Base-by-base conservation (phyloP, 305 asterid species). In the Fraxinus floribunda region DNA sequence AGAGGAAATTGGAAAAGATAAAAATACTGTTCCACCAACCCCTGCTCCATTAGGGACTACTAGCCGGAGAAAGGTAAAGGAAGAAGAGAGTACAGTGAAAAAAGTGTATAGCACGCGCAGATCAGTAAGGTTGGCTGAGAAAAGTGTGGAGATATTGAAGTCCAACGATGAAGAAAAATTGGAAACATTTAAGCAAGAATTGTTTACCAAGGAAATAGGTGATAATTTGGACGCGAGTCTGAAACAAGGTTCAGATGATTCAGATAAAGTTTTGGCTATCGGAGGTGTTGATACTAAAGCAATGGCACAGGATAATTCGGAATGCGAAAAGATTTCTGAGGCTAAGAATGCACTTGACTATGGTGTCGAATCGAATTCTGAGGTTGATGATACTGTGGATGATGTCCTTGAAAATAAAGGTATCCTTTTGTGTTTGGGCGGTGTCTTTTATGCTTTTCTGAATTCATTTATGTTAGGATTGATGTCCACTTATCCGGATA, bases 91-190 rank as follows among this genome's bases (percentile, higher is more conserved):
- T 30, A 79, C 87, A 7, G 87, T 85, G 44, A 85, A 41, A 44
- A 83, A 36, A 35, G 87, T 75, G 29, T 88, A 85, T 41, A 84
- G 92, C 86, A 87, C 95, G 1, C 86, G 98, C 18, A 79, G 94
- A 74, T 95, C 99, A 4, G 85, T 83, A 39, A 92, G 98, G 89
- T 86, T 93, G 90, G 90, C 92, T n/a, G 84, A 36, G 85, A 92
- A 92, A 87, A 81, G 41, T 26, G 60, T 8, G 36, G 84, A 77
- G 78, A 72, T 79, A 32, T 6, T 35, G 79, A 77, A 49, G 80
- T 80, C 73, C 32, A 81, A 6, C 41, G 79, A 70, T 29, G 82
- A 77, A 15, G 88, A 81, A 46, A 86, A 29, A 34, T 30, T 82
- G 24, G 85, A 81, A 79, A 20, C 76, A 49, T 46, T 78, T 13